phyloP scores from a whole-genome alignment of 176 grass and related monocot species.

The Miscanthus lutarioriparius region DNA sequence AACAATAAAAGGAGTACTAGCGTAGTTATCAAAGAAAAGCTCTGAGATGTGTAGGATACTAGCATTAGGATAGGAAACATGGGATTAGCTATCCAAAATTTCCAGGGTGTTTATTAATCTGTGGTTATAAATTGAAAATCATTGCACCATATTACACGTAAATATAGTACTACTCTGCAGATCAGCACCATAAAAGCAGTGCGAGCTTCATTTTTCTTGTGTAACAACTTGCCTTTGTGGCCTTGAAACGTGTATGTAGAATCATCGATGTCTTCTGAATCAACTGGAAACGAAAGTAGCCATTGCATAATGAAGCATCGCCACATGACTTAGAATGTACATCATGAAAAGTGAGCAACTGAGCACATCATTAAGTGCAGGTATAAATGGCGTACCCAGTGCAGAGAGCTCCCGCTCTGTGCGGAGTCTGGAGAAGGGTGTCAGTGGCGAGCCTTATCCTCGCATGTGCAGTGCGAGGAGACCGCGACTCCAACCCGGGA shows the following conservation, averaged over 20 bases:
- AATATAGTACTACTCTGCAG: background rate
- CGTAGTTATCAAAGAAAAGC: background rate
- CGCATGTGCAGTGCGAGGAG: no score
- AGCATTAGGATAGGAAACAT: background rate
- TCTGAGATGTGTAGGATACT: background rate
- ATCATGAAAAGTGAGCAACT: background rate
- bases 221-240: constrained; percentile 47
- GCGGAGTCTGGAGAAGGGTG: no score
- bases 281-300: constrained; percentile 17
- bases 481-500: no score
- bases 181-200: background rate
- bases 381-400: no score
- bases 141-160: background rate
- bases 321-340: constrained; percentile 3
- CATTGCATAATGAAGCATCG: background rate
- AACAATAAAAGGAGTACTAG: constrained; percentile 26
- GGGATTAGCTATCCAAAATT: background rate
- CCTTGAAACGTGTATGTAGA: constrained; percentile 48
- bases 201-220: background rate
- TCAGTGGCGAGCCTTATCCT: no score
- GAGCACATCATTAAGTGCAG: background rate
- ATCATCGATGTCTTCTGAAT: constrained; percentile 34
- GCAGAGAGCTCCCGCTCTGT: no score
- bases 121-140: background rate
- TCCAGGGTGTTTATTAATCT: background rate